These are phyloP conservation scores for Phytopythium montanum DNA, from an alignment of 352 stramenopile species.

Conservation along the genomic window DNA sequence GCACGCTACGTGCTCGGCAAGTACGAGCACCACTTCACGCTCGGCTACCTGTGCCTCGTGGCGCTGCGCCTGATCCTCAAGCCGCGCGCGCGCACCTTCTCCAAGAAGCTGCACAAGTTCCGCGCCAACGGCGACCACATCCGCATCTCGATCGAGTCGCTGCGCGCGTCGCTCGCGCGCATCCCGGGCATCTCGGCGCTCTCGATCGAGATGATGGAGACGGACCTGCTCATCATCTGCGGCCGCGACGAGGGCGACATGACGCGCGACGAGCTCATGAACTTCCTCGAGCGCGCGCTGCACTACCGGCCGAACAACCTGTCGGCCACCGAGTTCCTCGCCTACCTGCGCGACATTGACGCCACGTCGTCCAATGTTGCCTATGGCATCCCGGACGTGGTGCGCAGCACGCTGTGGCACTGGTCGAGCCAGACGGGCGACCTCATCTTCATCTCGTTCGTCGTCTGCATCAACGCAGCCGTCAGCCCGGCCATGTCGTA, in stretches of 20 bases:
- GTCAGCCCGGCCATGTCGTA: constrained; percentile 78
- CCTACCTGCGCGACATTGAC: constrained; percentile 82
- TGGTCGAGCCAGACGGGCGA: constrained; percentile 82
- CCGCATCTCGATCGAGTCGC: constrained; percentile 81
- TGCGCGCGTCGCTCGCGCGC: constrained; percentile 68
- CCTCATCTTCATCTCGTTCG: constrained; percentile 70
- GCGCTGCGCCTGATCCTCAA: constrained; percentile 82
- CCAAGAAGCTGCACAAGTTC: constrained; percentile 89
- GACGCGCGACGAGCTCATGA: constrained; percentile 84
- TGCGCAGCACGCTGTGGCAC: constrained; percentile 76
- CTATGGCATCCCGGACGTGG: constrained; percentile 74
- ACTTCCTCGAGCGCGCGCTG: constrained; percentile 76
- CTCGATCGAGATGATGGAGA: constrained; percentile 89
- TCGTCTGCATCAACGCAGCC: constrained; percentile 80
- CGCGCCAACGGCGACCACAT: constrained; percentile 83
- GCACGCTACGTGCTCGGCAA: constrained; percentile 49
- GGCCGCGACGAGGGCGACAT: constrained; percentile 84
- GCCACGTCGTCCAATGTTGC: constrained; percentile 66
- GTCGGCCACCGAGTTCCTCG: constrained; percentile 79
- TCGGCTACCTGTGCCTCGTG: constrained; percentile 65
- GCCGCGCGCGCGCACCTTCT: constrained; percentile 76
- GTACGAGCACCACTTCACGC: constrained; percentile 66
- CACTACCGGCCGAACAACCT: constrained; percentile 73
- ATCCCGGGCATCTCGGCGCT: constrained; percentile 82
- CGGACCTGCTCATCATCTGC: constrained; percentile 84